These are phyloP conservation scores for Carex scoparia DNA, from an alignment of 176 grass and related monocot genomes.

Conservation along the genomic window DNA sequence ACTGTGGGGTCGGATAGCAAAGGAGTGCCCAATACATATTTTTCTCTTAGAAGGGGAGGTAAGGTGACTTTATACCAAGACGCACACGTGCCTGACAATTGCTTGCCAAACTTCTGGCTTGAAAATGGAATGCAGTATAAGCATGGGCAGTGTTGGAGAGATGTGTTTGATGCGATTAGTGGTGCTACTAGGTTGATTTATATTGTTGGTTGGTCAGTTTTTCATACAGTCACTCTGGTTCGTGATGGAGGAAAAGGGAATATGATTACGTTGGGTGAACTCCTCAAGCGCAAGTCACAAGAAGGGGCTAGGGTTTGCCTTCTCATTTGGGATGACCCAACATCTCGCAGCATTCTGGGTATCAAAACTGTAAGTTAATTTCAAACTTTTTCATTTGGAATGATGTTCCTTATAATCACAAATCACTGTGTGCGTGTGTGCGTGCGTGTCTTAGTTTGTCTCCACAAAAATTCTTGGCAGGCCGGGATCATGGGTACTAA, in stretches of 20 bases:
- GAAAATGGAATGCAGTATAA: slow-evolving; percentile 36
- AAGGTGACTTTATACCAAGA: slow-evolving; percentile 83
- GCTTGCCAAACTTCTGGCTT: slow-evolving; percentile 46
- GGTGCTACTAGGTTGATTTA: slow-evolving; percentile 57
- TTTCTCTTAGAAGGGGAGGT: slow-evolving; percentile 58
- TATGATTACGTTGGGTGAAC: slow-evolving; percentile 48
- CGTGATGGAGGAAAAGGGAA: slow-evolving; percentile 23
- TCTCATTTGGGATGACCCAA: slow-evolving; percentile 84
- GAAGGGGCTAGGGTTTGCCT: slow-evolving; percentile 76
- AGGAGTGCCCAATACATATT: slow-evolving; percentile 76
- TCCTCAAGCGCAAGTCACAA: slow-evolving; percentile 69
- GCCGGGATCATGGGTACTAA: slow-evolving; percentile 85
- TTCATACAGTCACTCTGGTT: slow-evolving; percentile 66
- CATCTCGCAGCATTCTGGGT: slow-evolving; percentile 60
- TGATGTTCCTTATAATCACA: not conserved
- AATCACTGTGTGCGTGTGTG: too few relatives aligned
- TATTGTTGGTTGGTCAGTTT: slow-evolving; percentile 59
- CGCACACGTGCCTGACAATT: slow-evolving; percentile 61
- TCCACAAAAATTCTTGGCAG: slow-evolving; percentile 23
- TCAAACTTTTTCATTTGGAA: not conserved
- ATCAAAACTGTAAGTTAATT: slow-evolving; percentile 43
- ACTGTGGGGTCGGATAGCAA: slow-evolving; percentile 46
- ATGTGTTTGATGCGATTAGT: slow-evolving; percentile 68
- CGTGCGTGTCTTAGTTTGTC: not conserved
- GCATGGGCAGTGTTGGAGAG: slow-evolving; percentile 75